Percentiles rank a stretch among this genome's conserved stretches.
Conservation (phyloP, 2,329 filamentous ascomycete species). For the Penicillium sp. region DNA sequence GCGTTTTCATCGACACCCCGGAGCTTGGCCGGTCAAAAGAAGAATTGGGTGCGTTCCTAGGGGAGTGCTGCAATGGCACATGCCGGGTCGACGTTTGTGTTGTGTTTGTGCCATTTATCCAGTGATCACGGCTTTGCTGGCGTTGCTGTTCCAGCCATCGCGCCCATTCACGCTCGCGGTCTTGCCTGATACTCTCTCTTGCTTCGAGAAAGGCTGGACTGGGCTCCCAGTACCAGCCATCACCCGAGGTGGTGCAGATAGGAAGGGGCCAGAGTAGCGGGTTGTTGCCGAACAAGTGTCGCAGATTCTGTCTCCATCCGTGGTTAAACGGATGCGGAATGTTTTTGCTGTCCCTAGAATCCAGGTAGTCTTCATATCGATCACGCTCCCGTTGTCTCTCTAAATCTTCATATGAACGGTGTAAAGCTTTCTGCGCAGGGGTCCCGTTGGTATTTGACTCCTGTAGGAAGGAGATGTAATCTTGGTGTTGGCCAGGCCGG, state of each 20-base stretch:
- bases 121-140: constrained; percentile 26
- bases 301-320: constrained; percentile 73
- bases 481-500: constrained; percentile 13
- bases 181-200: constrained; percentile 28
- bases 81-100: background rate
- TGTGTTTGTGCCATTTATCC: constrained; percentile 3
- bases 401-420: constrained; percentile 50
- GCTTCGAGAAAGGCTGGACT: constrained; percentile 73
- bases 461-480: constrained; percentile 11
- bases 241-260: constrained; percentile 77
- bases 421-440: constrained; percentile 43
- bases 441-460: constrained; percentile 26
- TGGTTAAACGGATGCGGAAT: constrained; percentile 93
- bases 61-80: constrained; percentile 19
- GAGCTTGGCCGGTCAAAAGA: constrained; percentile 30
- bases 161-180: constrained; percentile 26
- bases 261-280: constrained; percentile 75
- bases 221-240: constrained; percentile 93
- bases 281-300: constrained; percentile 73
- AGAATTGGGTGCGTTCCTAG: background rate
- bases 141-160: constrained; percentile 31
- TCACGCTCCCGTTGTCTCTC: constrained; percentile 63
- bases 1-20: constrained; percentile 41
- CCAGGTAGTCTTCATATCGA: constrained; percentile 75
- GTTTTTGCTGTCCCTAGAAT: constrained; percentile 82